phyloP scores from a whole-genome alignment of 2,329 filamentous ascomycete genomes.

The Penicillium aurantiogriseum region DNA sequence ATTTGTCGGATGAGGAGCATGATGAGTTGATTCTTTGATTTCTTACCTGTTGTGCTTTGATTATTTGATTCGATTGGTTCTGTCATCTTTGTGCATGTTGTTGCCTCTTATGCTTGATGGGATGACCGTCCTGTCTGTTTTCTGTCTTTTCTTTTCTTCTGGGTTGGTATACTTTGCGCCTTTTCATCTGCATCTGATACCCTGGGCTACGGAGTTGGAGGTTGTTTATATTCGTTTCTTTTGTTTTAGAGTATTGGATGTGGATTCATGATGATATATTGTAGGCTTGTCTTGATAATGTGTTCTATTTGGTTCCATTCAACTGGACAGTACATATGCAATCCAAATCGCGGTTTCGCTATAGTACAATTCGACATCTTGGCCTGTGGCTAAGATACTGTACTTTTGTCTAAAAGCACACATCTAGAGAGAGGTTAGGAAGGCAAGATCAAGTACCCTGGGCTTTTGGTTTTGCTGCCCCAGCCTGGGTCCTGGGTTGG shows the following conservation, averaged over 20 bases:
- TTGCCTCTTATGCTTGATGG: background rate
- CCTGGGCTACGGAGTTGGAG: conserved; percentile 24
- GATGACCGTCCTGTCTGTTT: background rate
- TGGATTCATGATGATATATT: background rate
- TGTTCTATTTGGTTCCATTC: background rate
- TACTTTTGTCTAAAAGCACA: background rate
- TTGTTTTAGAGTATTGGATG: conserved; percentile 6
- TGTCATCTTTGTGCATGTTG: conserved; percentile 10
- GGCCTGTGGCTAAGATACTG: no score
- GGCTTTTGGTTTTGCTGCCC: no score
- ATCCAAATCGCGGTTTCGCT: background rate
- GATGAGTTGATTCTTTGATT: conserved; percentile 33
- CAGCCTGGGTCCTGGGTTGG: no score
- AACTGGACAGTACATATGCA: background rate
- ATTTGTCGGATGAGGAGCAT: conserved; percentile 35
- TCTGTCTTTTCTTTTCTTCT: background rate
- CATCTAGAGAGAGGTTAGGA: no score
- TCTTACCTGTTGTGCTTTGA: conserved; percentile 11
- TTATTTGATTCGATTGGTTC: conserved; percentile 28
- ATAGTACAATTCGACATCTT: background rate
- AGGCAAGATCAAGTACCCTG: no score
- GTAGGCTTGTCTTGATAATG: background rate
- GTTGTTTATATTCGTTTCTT: conserved; percentile 9
- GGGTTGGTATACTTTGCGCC: conserved; percentile 6
- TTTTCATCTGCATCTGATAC: conserved; percentile 23